phyloP scores from a whole-genome alignment of 2,329 filamentous ascomycete species.

The Colletotrichum camelliae region DNA sequence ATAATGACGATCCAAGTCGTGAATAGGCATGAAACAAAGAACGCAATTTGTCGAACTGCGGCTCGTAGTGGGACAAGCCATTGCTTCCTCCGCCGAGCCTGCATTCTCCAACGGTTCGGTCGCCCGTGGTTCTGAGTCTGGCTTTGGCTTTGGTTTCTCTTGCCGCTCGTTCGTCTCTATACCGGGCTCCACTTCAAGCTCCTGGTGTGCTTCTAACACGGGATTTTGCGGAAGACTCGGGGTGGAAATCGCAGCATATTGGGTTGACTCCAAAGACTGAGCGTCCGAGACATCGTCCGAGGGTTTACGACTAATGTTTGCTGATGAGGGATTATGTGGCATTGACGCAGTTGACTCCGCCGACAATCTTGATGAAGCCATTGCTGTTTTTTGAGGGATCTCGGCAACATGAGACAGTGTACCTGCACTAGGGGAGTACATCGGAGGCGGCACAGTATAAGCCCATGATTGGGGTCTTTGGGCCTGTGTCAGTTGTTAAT shows the following conservation, averaged over 20 bases:
- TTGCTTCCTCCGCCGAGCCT: too few species aligned
- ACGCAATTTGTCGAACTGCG: too few species aligned
- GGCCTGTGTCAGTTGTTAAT: background rate
- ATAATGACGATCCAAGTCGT: too few species aligned
- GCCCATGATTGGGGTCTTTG: background rate
- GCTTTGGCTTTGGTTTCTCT: background rate
- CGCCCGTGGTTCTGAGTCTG: background rate
- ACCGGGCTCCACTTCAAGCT: background rate
- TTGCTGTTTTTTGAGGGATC: background rate
- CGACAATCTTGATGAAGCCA: background rate
- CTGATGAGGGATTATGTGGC: accelerated
- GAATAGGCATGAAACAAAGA: too few species aligned
- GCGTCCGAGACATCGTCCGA: background rate
- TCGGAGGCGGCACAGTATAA: background rate
- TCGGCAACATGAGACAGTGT: too few species aligned
- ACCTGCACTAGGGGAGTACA: background rate
- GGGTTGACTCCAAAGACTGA: background rate
- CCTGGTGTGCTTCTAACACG: background rate
- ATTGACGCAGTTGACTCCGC: background rate
- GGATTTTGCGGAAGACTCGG: background rate
- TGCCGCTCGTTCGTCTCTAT: too few species aligned
- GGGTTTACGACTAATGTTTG: background rate
- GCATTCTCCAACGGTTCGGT: accelerated
- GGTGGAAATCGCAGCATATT: background rate
- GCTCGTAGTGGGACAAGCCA: too few species aligned